Evolutionary conservation across 2,329 filamentous ascomycete genomes (phyloP).

Genomic region (Aspergillus spinulosporus): DNA sequence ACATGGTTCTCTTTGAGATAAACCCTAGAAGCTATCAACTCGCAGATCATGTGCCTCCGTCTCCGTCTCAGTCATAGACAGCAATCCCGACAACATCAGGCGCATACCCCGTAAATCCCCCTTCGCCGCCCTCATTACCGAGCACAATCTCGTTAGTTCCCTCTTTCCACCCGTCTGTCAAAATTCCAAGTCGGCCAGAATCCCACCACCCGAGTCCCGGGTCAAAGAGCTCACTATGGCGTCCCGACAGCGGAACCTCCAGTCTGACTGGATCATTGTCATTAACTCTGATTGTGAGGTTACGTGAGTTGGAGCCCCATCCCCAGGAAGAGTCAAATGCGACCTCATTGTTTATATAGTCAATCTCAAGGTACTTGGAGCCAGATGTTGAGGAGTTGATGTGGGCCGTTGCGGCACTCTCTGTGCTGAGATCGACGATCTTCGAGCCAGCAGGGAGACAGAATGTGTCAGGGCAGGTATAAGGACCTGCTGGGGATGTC

Average conservation of each 20-base stretch:
- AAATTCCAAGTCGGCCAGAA: slow-evolving; percentile 47
- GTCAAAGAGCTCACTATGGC: slow-evolving; percentile 36
- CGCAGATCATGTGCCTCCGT: background rate
- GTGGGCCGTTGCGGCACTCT: slow-evolving; percentile 34
- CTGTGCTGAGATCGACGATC: slow-evolving; percentile 40
- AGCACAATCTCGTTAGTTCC: slow-evolving; percentile 42
- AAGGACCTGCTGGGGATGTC: slow-evolving; percentile 36
- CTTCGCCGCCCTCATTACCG: slow-evolving; percentile 33
- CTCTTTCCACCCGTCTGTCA: slow-evolving; percentile 49
- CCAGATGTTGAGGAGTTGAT: slow-evolving; percentile 38
- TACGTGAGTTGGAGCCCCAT: slow-evolving; percentile 51
- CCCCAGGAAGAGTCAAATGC: slow-evolving; percentile 46
- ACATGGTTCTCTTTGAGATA: no score
- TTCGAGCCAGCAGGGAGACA: slow-evolving; percentile 50
- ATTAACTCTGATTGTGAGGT: slow-evolving; percentile 54
- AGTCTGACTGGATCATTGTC: slow-evolving; percentile 45
- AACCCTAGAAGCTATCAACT: no score
- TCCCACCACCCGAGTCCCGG: slow-evolving; percentile 51
- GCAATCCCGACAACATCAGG: slow-evolving; percentile 41
- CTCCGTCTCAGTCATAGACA: slow-evolving; percentile 26
- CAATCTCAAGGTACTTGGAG: slow-evolving; percentile 47
- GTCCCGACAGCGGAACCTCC: slow-evolving; percentile 50
- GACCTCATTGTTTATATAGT: slow-evolving; percentile 57
- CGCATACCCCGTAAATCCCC: slow-evolving; percentile 26
- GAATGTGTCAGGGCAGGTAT: slow-evolving; percentile 38